These are phyloP conservation scores for Hemileccinum impolitum DNA, from an alignment of 768 basidiomycete genomes.

Conservation along the genomic window DNA sequence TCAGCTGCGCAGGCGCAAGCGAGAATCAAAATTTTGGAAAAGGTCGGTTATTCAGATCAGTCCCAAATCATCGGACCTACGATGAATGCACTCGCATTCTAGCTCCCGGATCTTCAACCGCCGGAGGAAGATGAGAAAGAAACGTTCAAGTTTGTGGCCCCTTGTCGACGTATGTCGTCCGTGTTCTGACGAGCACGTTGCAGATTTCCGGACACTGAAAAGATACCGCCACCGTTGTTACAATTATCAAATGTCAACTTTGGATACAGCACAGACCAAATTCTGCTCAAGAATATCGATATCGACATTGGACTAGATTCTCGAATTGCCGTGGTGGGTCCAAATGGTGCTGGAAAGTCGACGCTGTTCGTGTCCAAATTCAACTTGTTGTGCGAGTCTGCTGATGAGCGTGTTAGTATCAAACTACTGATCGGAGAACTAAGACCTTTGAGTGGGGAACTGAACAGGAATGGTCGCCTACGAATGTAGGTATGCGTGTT, in stretches of 20 bases:
- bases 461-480: conserved; percentile 87
- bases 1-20: conserved; percentile 84
- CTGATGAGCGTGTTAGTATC: conserved; percentile 51
- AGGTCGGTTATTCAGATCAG: conserved; percentile 39
- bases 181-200: neutral
- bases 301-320: conserved; percentile 95
- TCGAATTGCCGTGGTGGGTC: conserved; percentile 91
- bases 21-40: conserved; percentile 75
- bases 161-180: neutral
- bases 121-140: conserved; percentile 93
- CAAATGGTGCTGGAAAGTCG: conserved; percentile 95
- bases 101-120: conserved; percentile 91
- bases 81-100: neutral
- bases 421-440: conserved; percentile 52
- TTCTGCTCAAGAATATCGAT: conserved; percentile 75
- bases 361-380: conserved; percentile 58
- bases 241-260: conserved; percentile 91
- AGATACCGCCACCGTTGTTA: conserved; percentile 92
- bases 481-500: conserved; percentile 60
- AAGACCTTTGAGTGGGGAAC: conserved; percentile 53
- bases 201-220: conserved; percentile 94
- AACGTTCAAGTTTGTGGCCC: conserved; percentile 70
- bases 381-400: neutral
- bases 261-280: conserved; percentile 75
- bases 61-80: neutral